phyloP scores from a whole-genome alignment of 2,329 filamentous ascomycete genomes.

The Zarea fungicola region DNA sequence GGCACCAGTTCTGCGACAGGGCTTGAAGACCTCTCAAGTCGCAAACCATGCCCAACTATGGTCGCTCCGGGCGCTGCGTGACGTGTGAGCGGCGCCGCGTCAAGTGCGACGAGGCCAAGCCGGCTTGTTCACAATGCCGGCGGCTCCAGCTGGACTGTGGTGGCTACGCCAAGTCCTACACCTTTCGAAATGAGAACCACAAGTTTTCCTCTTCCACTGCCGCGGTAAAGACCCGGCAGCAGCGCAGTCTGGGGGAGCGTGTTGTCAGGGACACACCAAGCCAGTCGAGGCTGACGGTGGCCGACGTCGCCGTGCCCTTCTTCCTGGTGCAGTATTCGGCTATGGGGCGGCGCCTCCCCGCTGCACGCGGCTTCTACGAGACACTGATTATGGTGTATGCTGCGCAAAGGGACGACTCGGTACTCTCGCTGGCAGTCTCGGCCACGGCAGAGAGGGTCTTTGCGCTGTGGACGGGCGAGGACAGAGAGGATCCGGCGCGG shows the following conservation, averaged over 20 bases:
- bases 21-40: background rate
- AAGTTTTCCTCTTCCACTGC: background rate
- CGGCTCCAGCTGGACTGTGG: conserved; percentile 7
- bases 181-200: background rate
- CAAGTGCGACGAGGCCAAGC: conserved; percentile 27
- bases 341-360: conserved; percentile 14
- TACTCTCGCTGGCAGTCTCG: conserved; percentile 17
- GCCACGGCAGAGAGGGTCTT: background rate
- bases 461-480: conserved; percentile 1
- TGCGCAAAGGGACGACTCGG: conserved; percentile 15
- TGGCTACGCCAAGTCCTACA: background rate
- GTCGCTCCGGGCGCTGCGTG: conserved; percentile 14
- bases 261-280: no score
- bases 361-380: conserved; percentile 17
- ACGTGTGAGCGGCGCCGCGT: conserved; percentile 24
- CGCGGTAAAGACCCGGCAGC: no score
- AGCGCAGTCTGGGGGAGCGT: background rate
- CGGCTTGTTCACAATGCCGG: conserved; percentile 17
- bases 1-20: no score
- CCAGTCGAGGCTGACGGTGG: background rate
- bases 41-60: conserved; percentile 2
- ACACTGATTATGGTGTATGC: conserved; percentile 13
- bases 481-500: no score
- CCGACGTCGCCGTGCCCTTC: conserved; percentile 11
- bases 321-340: conserved; percentile 7